phyloP scores from a whole-genome alignment of 148 eudicot species.

The Cornus kousa region DNA sequence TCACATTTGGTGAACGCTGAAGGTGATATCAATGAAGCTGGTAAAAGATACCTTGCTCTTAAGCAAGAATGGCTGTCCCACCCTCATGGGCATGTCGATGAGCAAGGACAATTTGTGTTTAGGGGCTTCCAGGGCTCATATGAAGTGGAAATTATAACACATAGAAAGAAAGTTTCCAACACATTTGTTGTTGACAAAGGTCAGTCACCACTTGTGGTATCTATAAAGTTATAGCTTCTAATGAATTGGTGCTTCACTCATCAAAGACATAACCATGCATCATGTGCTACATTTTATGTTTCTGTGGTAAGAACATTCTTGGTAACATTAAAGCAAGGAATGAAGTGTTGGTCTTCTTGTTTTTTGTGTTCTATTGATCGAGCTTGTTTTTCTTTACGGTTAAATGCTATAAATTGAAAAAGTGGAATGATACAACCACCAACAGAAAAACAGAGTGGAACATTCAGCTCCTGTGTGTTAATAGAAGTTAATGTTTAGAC shows the following conservation, averaged over 20 bases:
- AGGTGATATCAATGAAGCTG: slow-evolving; percentile 91
- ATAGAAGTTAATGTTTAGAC: too few species aligned
- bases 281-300: background rate
- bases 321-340: background rate
- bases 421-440: too few species aligned
- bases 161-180: slow-evolving; percentile 35
- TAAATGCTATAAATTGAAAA: too few species aligned
- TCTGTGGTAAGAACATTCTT: background rate
- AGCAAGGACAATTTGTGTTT: slow-evolving; percentile 61
- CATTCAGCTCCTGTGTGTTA: too few species aligned
- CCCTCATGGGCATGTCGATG: slow-evolving; percentile 61
- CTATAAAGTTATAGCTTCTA: slow-evolving; percentile 35
- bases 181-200: slow-evolving; percentile 80
- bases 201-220: slow-evolving; percentile 46
- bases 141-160: slow-evolving; percentile 51
- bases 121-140: slow-evolving; percentile 85
- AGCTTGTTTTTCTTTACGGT: background rate
- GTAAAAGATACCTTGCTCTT: slow-evolving; percentile 56
- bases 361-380: background rate
- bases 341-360: background rate
- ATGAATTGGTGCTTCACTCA: too few species aligned
- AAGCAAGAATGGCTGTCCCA: slow-evolving; percentile 73
- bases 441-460: too few species aligned
- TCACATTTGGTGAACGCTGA: slow-evolving; percentile 82
- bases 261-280: background rate